phyloP scores from a whole-genome alignment of 176 grass and related monocot species.

The Triticum dicoccoides region DNA sequence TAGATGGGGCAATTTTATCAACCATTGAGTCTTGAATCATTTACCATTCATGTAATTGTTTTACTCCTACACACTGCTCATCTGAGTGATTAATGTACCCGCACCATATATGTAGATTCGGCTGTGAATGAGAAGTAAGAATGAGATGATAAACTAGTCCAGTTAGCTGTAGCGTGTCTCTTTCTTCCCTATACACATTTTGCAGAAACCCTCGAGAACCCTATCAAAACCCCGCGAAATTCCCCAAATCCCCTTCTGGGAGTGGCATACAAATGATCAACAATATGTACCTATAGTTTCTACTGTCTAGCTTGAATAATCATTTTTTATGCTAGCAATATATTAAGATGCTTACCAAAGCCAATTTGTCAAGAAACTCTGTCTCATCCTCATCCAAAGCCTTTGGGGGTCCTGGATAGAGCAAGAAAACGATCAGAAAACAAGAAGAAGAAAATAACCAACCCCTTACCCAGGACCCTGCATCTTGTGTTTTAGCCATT shows the following conservation, averaged over 20 bases:
- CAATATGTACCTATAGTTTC: neutral
- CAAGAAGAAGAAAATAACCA: neutral
- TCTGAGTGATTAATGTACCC: neutral
- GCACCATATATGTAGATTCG: neutral
- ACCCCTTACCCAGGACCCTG: neutral
- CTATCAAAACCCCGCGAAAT: neutral
- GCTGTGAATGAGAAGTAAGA: neutral
- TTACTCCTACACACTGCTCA: neutral
- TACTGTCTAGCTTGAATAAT: neutral
- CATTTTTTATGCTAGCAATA: slow-evolving; percentile 8
- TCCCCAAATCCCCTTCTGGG: neutral
- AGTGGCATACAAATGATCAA: neutral
- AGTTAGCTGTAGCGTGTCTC: neutral
- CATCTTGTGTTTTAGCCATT: neutral
- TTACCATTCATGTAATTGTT: neutral
- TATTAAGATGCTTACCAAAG: slow-evolving; percentile 50
- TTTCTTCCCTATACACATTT: neutral
- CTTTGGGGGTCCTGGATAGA: slow-evolving; percentile 81
- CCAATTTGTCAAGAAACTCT: slow-evolving; percentile 82
- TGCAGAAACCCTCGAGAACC: neutral
- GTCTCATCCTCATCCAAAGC: slow-evolving; percentile 93
- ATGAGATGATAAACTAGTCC: neutral
- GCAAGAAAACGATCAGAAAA: slow-evolving; percentile 8
- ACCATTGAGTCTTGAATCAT: neutral
- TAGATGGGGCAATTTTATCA: too few species aligned